Base-by-base conservation (phyloP, 2,329 filamentous ascomycete genomes). In the Biscogniauxia mediterranea region DNA sequence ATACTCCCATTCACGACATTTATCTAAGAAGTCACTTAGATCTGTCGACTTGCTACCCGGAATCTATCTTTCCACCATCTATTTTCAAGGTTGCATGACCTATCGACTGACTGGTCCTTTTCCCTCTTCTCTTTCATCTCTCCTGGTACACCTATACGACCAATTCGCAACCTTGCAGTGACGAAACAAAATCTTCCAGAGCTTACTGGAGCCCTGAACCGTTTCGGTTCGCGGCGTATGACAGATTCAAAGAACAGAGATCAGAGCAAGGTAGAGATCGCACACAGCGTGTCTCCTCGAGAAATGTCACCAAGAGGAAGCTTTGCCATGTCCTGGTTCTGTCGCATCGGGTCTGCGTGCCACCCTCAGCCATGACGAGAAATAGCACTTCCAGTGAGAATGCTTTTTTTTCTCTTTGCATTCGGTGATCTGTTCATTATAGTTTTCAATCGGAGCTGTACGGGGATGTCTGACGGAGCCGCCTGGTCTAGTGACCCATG, bases 371-470 rank as follows among this genome's bases (percentile, higher is more conserved):
- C 56, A 79, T 73, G 70, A 70, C 67, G 65, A 71, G 69, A 64
- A 61, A 63, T 51, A 55, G 52, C 64, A 61, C 58, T 54, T 23
- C 5, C 53, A 64, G 57, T 38, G 63, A 70, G 69, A 68, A 67
- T 59, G 66, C 56, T 17, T 23, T 23, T 23, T 23, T 9, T 32
- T 32, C 8, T 59, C 49, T 57, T 25, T 38, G 60, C 64, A 56
- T 69, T 70, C 65, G 59, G 64, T 75, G 73, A 73, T 51, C 58
- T 46, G 38, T 51, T 56, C 7, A 69, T 67, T 67, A 79, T 82
- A 82, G 80, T 83, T 82, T 82, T 82, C 80, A 82, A 82, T 79
- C 80, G 75, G 79, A 83, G 80, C 77, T 77, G 75, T 74, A 75
- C 15, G 77, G 73, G 65, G 64, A 62, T 66, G 66, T 55, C 50